phyloP scores from a whole-genome alignment of 768 basidiomycete genomes.

The Steccherinum ochraceum region DNA sequence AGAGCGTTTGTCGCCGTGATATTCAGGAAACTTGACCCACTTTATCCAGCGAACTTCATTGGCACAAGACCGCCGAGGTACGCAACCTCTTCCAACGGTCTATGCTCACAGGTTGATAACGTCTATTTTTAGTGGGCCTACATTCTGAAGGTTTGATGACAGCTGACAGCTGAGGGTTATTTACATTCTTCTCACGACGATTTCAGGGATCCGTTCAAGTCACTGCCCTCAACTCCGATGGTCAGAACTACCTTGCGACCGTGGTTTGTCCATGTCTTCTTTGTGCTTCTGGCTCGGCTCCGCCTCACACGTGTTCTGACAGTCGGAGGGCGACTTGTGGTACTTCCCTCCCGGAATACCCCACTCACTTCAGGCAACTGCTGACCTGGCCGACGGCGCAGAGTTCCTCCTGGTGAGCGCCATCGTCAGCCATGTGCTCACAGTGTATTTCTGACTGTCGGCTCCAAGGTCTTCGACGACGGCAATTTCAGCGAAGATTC shows the following conservation, averaged over 20 bases:
- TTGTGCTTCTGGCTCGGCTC: not conserved
- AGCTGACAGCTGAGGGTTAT: not conserved
- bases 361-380: constrained; percentile 48
- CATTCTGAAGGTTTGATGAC: constrained; percentile 22
- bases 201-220: constrained; percentile 12
- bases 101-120: not conserved
- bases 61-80: constrained; percentile 28
- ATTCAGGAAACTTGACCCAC: not conserved
- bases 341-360: constrained; percentile 53
- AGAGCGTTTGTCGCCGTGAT: not conserved
- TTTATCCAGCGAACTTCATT: constrained; percentile 25
- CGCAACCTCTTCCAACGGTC: not conserved
- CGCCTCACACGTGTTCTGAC: not conserved
- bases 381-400: constrained; percentile 25
- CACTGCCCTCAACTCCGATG: constrained; percentile 36
- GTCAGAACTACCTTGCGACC: constrained; percentile 43
- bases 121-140: constrained; percentile 23
- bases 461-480: constrained; percentile 25
- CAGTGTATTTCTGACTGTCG: not conserved
- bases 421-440: not conserved
- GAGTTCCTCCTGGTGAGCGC: constrained; percentile 20
- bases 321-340: constrained; percentile 47
- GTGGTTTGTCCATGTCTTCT: constrained; percentile 27
- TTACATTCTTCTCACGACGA: not conserved
- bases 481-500: constrained; percentile 27